phyloP scores from a whole-genome alignment of 2,329 filamentous ascomycete species.

The Fusarium veterinarium region DNA sequence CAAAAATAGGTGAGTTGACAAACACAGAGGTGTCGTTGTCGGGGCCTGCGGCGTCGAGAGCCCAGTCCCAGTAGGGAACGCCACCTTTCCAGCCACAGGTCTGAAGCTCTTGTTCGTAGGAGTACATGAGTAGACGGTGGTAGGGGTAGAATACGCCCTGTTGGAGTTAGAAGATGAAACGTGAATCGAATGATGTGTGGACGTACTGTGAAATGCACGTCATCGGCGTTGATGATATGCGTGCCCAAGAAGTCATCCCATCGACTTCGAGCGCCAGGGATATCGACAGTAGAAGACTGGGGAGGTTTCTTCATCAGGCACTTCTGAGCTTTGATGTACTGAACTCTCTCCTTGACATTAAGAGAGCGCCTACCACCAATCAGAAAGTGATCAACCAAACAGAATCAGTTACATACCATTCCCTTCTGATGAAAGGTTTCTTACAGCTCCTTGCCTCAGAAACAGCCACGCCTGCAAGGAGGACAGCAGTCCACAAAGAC shows the following conservation, averaged over 20 bases:
- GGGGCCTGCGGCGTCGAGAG: constrained; percentile 22
- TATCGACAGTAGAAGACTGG: constrained; percentile 8
- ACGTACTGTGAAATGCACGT: constrained; percentile 29
- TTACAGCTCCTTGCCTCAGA: constrained; percentile 11
- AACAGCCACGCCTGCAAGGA: constrained; percentile 2
- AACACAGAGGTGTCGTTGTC: constrained; percentile 30
- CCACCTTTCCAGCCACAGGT: constrained; percentile 40
- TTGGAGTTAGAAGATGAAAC: not conserved
- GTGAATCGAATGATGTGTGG: accelerated
- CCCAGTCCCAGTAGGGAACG: constrained; percentile 43
- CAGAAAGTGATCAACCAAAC: accelerated
- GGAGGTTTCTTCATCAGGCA: constrained; percentile 26
- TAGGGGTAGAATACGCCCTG: constrained; percentile 32
- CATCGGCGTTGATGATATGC: constrained; percentile 28
- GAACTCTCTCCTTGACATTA: constrained; percentile 6
- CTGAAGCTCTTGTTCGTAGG: constrained; percentile 42
- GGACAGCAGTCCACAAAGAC: constrained; percentile 10
- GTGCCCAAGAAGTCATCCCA: constrained; percentile 34
- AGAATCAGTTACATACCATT: not conserved
- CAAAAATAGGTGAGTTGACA: constrained; percentile 47
- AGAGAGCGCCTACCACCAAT: constrained; percentile 12
- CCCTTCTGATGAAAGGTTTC: constrained; percentile 20
- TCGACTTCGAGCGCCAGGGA: constrained; percentile 22
- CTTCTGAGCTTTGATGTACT: constrained; percentile 33
- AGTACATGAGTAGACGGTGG: constrained; percentile 23